Evolutionary conservation across 352 stramenopile species (phyloP), one percentile per base, ranked within the genome.

Genomic region (Globisporangium irregulare): DNA sequence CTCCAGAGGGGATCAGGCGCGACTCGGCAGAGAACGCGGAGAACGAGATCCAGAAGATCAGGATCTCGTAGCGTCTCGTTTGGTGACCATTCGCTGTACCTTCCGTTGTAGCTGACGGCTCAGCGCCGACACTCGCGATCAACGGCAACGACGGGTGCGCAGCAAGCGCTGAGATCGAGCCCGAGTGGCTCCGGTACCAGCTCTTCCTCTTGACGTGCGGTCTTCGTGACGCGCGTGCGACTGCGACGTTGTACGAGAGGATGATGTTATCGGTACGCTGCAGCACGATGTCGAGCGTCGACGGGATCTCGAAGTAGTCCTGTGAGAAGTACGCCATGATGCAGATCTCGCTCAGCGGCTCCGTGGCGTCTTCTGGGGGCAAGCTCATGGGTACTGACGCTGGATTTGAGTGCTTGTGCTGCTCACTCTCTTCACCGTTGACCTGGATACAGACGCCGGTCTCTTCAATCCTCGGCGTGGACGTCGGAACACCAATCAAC

Each of bases 41-140:
- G 64, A 93, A 91, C 2, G 86, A 93, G 43, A 95, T 76, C 87
- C 87, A 95, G 64, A 86, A 95, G 46, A 95, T 85, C 8, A 93
- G 72, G 64, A 95, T 80, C 71, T 93, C 85, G 64, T 84, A 78
- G 8, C n/a, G n/a, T 27, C 61, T 62, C 15, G 54, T 54, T 20
- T 71, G 55, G 27, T 73, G 59, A 14, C 80, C 71, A 7, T 64
- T 73, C 12, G 34, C 3, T 7, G 10, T 25, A 4, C 12, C 0
- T 32, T 38, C 32, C 32, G 63, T 14, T 24, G 58, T 14, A 8
- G 24, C 14, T 9, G 38, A 25, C 4, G 3, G 6, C 20, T 80
- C 66, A 14, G 65, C 43, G 61, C 90, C 85, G 4, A 92, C 81
- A 46, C 82, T 93, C 15, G 84, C 87, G 60, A 95, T 67, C 18